Evolutionary conservation across 2,329 filamentous ascomycete genomes (phyloP).

Genomic region (Phyllosticta capitalensis): DNA sequence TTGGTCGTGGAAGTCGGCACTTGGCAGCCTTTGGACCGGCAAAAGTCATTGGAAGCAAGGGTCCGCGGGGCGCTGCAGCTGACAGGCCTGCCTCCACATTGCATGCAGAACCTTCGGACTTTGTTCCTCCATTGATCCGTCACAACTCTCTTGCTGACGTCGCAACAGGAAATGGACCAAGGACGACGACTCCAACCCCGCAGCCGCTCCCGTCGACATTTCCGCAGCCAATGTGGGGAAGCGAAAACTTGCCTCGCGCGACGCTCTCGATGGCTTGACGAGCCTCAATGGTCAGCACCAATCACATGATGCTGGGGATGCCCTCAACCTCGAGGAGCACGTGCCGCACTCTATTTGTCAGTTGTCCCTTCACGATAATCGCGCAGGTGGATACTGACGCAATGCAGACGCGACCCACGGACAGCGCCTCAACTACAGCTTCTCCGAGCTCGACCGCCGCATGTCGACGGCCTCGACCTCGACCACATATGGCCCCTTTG

Average conservation of each 20-base stretch:
- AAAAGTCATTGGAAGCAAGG: not conserved
- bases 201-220: slow-evolving; percentile 11
- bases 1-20: not conserved
- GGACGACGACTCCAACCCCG: slow-evolving; percentile 27
- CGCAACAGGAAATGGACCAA: slow-evolving; percentile 33
- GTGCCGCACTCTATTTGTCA: slow-evolving; percentile 56
- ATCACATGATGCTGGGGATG: slow-evolving; percentile 15
- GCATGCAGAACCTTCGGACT: not conserved
- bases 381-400: not conserved
- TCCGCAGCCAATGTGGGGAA: slow-evolving; percentile 17
- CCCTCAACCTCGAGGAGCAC: slow-evolving; percentile 43
- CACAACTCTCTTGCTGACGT: slow-evolving; percentile 7
- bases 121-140: not conserved
- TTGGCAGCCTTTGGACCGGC: not conserved
- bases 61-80: not conserved
- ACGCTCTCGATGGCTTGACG: slow-evolving; percentile 25
- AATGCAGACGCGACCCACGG: slow-evolving; percentile 39
- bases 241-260: slow-evolving; percentile 31
- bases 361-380: slow-evolving; percentile 20
- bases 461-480: slow-evolving; percentile 23
- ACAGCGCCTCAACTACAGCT: slow-evolving; percentile 30
- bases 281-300: slow-evolving; percentile 20
- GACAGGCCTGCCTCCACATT: not conserved
- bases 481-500: slow-evolving; percentile 14
- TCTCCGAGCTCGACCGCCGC: slow-evolving; percentile 37